These are phyloP conservation scores for Peribolospora baueri DNA, from an alignment of 768 basidiomycete species.

Conservation along the genomic window DNA sequence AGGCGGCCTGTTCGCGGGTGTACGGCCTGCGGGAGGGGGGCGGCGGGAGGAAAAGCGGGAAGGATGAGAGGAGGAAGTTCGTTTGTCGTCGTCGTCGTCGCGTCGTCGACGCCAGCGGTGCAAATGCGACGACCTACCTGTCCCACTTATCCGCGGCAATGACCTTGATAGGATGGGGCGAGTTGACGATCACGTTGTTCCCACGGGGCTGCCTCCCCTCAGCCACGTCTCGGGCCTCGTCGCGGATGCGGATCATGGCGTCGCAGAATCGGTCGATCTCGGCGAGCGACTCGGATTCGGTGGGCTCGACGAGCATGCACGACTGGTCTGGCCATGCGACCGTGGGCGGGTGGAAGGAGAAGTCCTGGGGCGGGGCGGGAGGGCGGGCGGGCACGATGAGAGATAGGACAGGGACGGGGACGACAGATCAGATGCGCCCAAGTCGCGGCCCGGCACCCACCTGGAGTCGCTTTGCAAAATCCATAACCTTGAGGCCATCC, in stretches of 20 bases:
- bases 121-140: constrained; percentile 27
- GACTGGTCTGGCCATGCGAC: constrained; percentile 96
- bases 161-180: constrained; percentile 66
- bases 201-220: constrained; percentile 67
- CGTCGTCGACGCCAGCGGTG: not conserved
- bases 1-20: constrained; percentile 68
- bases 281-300: constrained; percentile 79
- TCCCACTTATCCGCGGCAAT: constrained; percentile 65
- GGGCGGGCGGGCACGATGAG: not conserved
- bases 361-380: constrained; percentile 31
- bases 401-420: constrained; percentile 2
- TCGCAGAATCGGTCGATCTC: constrained; percentile 96
- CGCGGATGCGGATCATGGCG: constrained; percentile 88
- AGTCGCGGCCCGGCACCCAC: constrained; percentile 23
- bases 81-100: no score
- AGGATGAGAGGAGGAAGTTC: not conserved
- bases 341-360: constrained; percentile 87
- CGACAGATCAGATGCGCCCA: constrained; percentile 5
- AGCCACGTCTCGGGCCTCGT: constrained; percentile 69
- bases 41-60: not conserved
- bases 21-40: constrained; percentile 37
- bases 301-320: constrained; percentile 71
- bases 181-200: constrained; percentile 78
- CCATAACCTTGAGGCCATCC: constrained; percentile 46
- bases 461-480: constrained; percentile 90